phyloP scores from a whole-genome alignment of 1,284 basidiomycete species.

The Tranzscheliella williamsii region DNA sequence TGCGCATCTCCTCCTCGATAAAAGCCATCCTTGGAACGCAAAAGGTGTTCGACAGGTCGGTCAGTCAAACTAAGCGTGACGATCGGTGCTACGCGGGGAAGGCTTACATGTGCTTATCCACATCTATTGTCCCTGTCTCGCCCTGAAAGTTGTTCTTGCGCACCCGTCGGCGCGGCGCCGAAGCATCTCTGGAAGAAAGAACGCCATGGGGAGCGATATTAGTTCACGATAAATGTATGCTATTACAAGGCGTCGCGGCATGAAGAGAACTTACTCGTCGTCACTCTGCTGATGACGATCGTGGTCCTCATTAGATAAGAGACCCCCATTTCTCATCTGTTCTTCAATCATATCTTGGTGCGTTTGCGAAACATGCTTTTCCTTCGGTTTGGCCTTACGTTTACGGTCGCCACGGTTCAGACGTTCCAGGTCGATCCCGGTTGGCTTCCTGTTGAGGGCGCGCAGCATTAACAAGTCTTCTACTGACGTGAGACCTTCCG shows the following conservation, averaged over 20 bases:
- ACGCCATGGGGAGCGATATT: no score
- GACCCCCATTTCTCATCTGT: conserved; percentile 38
- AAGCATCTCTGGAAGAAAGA: conserved; percentile 62
- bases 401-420: conserved; percentile 80
- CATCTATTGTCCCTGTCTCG: conserved; percentile 91
- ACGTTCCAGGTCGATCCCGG: conserved; percentile 83
- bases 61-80: neutral
- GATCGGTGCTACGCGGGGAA: neutral
- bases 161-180: conserved; percentile 65
- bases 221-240: conserved; percentile 8
- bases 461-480: conserved; percentile 83
- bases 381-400: conserved; percentile 69
- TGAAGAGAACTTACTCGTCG: conserved; percentile 36
- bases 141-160: conserved; percentile 91
- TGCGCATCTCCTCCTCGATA: conserved; percentile 87
- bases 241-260: neutral
- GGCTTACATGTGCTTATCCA: conserved; percentile 93
- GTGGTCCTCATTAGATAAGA: conserved; percentile 1
- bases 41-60: neutral
- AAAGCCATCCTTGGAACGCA: conserved; percentile 81
- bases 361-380: conserved; percentile 2
- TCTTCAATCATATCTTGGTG: conserved; percentile 17
- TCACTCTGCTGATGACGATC: conserved; percentile 34
- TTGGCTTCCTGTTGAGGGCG: conserved; percentile 70
- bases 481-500: conserved; percentile 64